phyloP scores from a whole-genome alignment of 1,284 basidiomycete species.

The Boletellus deceptivus region DNA sequence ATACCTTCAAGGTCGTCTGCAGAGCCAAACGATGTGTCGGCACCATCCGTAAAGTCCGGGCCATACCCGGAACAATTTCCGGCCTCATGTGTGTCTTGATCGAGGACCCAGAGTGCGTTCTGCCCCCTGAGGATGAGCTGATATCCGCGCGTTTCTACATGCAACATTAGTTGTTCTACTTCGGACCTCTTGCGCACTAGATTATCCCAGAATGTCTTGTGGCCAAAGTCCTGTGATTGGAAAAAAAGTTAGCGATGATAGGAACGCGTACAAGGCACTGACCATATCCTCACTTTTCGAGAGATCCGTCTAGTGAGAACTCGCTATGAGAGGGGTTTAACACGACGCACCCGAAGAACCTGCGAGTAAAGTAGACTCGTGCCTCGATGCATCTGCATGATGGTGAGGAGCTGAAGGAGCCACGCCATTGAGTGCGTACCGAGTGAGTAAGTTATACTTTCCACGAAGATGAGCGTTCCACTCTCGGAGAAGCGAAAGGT shows the following conservation, averaged over 20 bases:
- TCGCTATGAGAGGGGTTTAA: background rate
- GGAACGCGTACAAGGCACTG: background rate
- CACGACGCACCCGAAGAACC: slow-evolving; percentile 36
- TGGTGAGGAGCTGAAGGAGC: background rate
- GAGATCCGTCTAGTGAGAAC: background rate
- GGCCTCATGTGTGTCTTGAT: slow-evolving; percentile 13
- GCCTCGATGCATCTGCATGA: slow-evolving; percentile 35
- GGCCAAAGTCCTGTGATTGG: slow-evolving; percentile 35
- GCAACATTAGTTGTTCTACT: slow-evolving; percentile 27
- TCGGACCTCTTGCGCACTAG: slow-evolving; percentile 31
- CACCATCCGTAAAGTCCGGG: slow-evolving; percentile 8
- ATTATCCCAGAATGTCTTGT: slow-evolving; percentile 34
- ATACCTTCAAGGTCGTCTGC: slow-evolving; percentile 13
- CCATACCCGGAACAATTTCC: slow-evolving; percentile 27
- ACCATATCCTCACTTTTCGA: slow-evolving; percentile 26
- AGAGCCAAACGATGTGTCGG: slow-evolving; percentile 9
- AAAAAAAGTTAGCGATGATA: background rate
- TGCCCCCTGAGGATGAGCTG: slow-evolving; percentile 31
- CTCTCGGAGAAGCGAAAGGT: slow-evolving; percentile 27
- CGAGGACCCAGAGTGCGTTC: slow-evolving; percentile 37
- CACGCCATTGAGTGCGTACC: slow-evolving; percentile 15
- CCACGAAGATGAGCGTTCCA: slow-evolving; percentile 31
- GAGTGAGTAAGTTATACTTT: slow-evolving; percentile 33
- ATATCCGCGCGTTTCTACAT: slow-evolving; percentile 34
- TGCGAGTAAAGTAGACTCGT: slow-evolving; percentile 35